phyloP scores from a whole-genome alignment of 108 stramenopile genomes.

The Conticribra guillardii region DNA sequence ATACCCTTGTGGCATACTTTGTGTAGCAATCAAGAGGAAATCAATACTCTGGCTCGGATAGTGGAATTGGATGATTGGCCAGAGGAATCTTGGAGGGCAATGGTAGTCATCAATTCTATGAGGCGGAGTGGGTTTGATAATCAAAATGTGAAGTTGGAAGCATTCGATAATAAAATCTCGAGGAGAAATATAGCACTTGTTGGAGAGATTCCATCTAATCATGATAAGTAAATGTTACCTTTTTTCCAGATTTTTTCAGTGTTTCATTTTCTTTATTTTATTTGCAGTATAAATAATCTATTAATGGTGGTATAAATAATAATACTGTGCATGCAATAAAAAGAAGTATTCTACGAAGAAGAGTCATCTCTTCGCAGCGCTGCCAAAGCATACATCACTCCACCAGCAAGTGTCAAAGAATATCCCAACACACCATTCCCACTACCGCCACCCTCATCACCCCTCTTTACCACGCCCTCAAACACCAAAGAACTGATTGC shows the following conservation, averaged over 20 bases:
- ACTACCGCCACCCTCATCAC: neutral
- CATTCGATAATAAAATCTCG: slow-evolving; percentile 23
- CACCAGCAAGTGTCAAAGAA: slow-evolving; percentile 21
- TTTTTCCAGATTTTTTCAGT: too few species aligned
- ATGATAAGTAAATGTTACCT: too few species aligned
- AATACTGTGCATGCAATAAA: too few species aligned
- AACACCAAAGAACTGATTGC: slow-evolving; percentile 31
- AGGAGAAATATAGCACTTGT: slow-evolving; percentile 39
- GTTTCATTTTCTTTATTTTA: too few species aligned
- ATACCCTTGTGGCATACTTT: slow-evolving; percentile 26
- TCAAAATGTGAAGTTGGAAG: slow-evolving; percentile 23
- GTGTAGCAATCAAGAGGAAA: slow-evolving; percentile 27
- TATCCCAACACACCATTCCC: slow-evolving; percentile 16
- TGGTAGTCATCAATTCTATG: slow-evolving; percentile 43
- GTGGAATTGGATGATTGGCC: slow-evolving; percentile 36
- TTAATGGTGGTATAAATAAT: too few species aligned
- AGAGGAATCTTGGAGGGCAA: slow-evolving; percentile 27
- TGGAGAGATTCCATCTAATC: too few species aligned
- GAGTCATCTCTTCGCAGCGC: slow-evolving; percentile 4
- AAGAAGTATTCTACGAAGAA: too few species aligned
- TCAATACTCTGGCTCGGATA: slow-evolving; percentile 27
- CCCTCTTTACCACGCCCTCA: slow-evolving; percentile 1
- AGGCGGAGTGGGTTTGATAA: slow-evolving; percentile 23
- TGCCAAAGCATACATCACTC: slow-evolving; percentile 21
- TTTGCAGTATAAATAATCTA: too few species aligned